Conservation (phyloP, 1,139 yeast species). For the Arxiozyma telluris region DNA sequence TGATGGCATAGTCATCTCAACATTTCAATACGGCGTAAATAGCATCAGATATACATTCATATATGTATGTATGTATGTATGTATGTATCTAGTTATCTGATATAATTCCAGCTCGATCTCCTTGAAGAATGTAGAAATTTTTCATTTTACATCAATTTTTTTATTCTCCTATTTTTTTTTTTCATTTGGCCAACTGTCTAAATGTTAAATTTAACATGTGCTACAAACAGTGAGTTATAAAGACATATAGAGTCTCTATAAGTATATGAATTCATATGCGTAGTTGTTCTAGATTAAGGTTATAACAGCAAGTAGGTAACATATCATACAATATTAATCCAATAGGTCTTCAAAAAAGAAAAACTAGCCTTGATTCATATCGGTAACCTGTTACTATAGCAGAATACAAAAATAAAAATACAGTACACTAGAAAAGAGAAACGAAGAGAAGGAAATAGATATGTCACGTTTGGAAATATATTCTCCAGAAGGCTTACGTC, state of each 20-base stretch:
- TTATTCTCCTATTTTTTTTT: not conserved
- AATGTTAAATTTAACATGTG: not conserved
- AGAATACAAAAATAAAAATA: not conserved
- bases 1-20: not conserved
- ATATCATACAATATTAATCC: not conserved
- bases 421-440: constrained; percentile 11
- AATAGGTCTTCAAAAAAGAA: not conserved
- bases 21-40: too few relatives aligned
- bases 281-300: too few relatives aligned
- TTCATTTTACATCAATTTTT: not conserved
- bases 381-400: not conserved
- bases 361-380: not conserved
- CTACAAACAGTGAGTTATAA: not conserved
- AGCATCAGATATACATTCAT: not conserved
- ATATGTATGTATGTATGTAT: not conserved
- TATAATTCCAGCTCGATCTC: not conserved
- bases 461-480: constrained; percentile 69
- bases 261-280: too few relatives aligned
- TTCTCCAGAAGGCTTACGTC: constrained; percentile 87
- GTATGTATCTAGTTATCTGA: not conserved
- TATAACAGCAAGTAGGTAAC: too few relatives aligned
- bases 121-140: too few relatives aligned
- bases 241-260: too few relatives aligned
- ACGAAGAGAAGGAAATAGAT: not conserved
- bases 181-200: not conserved